Conservation (phyloP, 2,329 filamentous ascomycete genomes). For the Metarhizium rileyi region DNA sequence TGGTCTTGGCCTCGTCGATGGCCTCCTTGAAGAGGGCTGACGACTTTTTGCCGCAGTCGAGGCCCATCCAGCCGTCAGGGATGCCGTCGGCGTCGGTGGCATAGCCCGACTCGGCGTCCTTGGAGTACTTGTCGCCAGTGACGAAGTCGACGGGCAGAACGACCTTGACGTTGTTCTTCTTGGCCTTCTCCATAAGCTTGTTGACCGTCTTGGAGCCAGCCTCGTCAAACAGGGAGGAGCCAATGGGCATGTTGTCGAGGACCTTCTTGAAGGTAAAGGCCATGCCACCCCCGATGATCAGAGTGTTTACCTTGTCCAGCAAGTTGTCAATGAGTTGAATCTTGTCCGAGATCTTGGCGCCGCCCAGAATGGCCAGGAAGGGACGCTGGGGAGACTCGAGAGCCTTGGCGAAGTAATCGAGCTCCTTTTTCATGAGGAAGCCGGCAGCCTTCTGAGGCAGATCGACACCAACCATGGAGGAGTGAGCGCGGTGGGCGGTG, state of each 20-base stretch:
- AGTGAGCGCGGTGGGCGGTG: constrained; percentile 96
- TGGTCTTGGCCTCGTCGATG: constrained; percentile 84
- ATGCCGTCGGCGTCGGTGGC: constrained; percentile 85
- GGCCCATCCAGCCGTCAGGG: constrained; percentile 94
- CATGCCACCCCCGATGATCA: constrained; percentile 96
- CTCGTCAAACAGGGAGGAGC: constrained; percentile 87
- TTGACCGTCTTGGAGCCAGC: constrained; percentile 85
- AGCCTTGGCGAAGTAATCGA: constrained; percentile 97
- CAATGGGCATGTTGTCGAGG: constrained; percentile 82
- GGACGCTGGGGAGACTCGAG: constrained; percentile 88
- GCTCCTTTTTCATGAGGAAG: constrained; percentile 99
- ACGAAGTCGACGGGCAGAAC: constrained; percentile 92
- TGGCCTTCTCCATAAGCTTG: constrained; percentile 85
- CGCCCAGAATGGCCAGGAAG: constrained; percentile 96
- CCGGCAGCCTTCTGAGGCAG: constrained; percentile 94
- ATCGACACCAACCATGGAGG: constrained; percentile 96
- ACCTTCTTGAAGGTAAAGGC: constrained; percentile 99
- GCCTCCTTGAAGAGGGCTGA: constrained; percentile 80
- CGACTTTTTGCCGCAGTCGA: constrained; percentile 87
- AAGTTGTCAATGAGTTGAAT: constrained; percentile 99
- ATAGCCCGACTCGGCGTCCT: constrained; percentile 68
- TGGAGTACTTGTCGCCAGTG: constrained; percentile 89
- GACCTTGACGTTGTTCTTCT: constrained; percentile 91
- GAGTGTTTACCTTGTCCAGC: constrained; percentile 92
- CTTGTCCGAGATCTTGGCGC: constrained; percentile 98